Conservation (phyloP, 768 basidiomycete species). For the Hemileccinum rubropunctum region DNA sequence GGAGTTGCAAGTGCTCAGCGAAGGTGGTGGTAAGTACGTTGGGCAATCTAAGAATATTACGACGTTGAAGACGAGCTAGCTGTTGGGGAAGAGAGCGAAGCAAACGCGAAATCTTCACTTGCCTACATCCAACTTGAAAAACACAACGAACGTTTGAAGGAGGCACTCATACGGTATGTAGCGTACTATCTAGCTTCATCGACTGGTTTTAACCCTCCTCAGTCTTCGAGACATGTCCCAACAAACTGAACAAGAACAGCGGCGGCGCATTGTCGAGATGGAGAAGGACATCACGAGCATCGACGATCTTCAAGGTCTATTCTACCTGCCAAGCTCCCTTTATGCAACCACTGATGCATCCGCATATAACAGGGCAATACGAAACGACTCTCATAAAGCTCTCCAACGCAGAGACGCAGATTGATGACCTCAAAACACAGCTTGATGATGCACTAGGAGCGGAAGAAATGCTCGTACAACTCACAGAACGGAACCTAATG, state of each 20-base stretch:
- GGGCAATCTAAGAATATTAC: neutral
- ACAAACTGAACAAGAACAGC: slow-evolving; percentile 84
- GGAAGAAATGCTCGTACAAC: slow-evolving; percentile 92
- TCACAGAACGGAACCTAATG: slow-evolving; percentile 91
- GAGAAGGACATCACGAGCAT: slow-evolving; percentile 81
- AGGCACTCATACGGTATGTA: slow-evolving; percentile 79
- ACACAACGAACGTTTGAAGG: slow-evolving; percentile 94
- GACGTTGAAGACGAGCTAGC: slow-evolving; percentile 14
- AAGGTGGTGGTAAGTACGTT: slow-evolving; percentile 38
- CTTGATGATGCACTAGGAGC: slow-evolving; percentile 94
- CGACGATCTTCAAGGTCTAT: slow-evolving; percentile 76
- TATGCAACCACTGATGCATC: slow-evolving; percentile 3
- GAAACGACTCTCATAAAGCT: slow-evolving; percentile 79
- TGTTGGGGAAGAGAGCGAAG: slow-evolving; percentile 28
- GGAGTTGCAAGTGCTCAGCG: slow-evolving; percentile 77
- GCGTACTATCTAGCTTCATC: neutral
- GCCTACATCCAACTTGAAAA: slow-evolving; percentile 88
- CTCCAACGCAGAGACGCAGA: slow-evolving; percentile 84
- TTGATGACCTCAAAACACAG: slow-evolving; percentile 91
- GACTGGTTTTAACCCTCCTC: neutral
- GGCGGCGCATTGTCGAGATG: slow-evolving; percentile 77
- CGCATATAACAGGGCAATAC: slow-evolving; percentile 56
- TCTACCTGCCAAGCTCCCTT: neutral
- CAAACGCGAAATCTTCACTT: slow-evolving; percentile 52
- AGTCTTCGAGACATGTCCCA: slow-evolving; percentile 87